Base-by-base conservation (phyloP, 768 basidiomycete species). In the Hortiboletus flavorubellus region DNA sequence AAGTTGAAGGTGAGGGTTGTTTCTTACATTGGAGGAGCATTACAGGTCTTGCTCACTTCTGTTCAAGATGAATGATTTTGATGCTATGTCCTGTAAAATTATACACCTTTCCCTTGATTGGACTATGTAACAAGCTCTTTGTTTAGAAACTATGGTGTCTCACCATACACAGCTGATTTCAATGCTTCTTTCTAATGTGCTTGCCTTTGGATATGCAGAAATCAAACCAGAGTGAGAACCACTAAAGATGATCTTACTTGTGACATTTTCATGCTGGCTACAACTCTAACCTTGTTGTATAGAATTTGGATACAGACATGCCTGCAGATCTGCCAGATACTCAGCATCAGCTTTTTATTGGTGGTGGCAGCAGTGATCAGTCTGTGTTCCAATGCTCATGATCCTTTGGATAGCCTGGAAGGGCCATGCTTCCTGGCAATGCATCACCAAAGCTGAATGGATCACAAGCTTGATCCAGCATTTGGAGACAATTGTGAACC, bases 31-130 rank as follows among this genome's bases (percentile, higher is more conserved):
- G 9, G 15, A 8, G 0, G 7, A 4, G 15, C 30, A 16, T 31
- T 33, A 18, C 15, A 8, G 44, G 3, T 8, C 23, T n/a, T 40
- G 6, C 41, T 59, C 21, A 51, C 23, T 39, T 2, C 1, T 43
- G 2, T 47, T 45, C 8, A 54, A 84, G 83, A 76, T 80, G 2
- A 83, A 83, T 38, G 84, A 86, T 56, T 86, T 84, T 85, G 80
- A 81, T 15, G 73, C 83, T 0, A 70, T 85, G 46, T 83, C 83
- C 43, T 82, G 85, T 86, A 59, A 46, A 81, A 66, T 8, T 1
- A n/a, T 9, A 12, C 0, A 1, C 7, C 1, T 33, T n/a, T 39
- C 15, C 2, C 4, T 15, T n/a, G 2, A 29, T 31, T 29, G 29
- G 26, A n/a, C 2, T 12, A 23, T 38, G 6, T 42, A 21, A 51